Conservation (phyloP, 139 green algal species). For the Spirogloea muscicola region DNA sequence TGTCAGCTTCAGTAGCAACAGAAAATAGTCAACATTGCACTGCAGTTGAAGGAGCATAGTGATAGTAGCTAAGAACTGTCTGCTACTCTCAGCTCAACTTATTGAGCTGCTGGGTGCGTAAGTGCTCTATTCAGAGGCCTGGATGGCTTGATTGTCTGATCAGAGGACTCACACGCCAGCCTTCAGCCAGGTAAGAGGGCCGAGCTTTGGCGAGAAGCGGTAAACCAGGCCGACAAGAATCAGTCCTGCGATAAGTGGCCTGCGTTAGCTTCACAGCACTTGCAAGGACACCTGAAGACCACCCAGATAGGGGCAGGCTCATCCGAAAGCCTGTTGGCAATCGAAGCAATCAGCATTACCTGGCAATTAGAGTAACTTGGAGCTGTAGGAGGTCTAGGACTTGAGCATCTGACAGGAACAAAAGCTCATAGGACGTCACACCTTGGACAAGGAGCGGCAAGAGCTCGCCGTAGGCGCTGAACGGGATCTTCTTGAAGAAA, state of each 20-base stretch:
- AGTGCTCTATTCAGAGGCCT: neutral
- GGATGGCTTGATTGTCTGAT: too few species aligned
- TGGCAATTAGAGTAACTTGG: neutral
- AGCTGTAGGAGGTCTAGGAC: neutral
- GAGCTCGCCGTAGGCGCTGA: constrained; percentile 52
- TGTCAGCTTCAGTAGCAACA: too few species aligned
- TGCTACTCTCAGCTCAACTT: neutral
- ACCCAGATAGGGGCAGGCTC: too few species aligned
- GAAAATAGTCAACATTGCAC: neutral
- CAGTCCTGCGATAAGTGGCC: neutral
- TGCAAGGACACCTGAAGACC: neutral
- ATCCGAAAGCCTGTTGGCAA: too few species aligned
- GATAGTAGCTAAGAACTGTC: neutral
- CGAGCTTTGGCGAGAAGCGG: neutral
- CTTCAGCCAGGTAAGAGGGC: neutral
- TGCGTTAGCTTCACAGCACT: too few species aligned
- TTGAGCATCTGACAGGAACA: neutral
- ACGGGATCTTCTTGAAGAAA: constrained; percentile 41
- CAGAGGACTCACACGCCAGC: neutral
- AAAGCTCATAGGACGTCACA: constrained; percentile 1
- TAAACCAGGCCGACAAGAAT: constrained; percentile 14
- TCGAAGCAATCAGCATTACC: neutral
- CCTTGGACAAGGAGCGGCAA: constrained; percentile 49
- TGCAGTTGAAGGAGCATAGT: neutral
- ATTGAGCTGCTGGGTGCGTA: neutral